Percentiles rank a stretch among this genome's conserved stretches.
phyloP scores from a whole-genome alignment of 2,329 filamentous ascomycete genomes.

The Periglandula ipomoeae region DNA sequence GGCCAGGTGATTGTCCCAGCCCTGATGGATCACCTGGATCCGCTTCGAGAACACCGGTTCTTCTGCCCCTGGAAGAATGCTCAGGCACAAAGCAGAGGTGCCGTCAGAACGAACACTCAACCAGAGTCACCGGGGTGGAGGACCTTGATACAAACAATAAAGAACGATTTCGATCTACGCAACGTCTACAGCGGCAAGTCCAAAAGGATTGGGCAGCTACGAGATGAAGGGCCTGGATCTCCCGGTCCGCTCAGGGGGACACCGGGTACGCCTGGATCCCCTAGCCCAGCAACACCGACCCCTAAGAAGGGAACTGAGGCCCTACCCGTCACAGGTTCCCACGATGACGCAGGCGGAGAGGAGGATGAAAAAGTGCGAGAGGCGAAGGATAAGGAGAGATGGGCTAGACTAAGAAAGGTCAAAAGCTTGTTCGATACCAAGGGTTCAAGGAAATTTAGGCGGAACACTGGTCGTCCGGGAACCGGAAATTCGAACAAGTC shows the following conservation, averaged over 20 bases:
- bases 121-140: constrained; percentile 44
- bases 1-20: constrained; percentile 47
- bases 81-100: constrained; percentile 42
- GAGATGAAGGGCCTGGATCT: neutral
- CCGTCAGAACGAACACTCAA: constrained; percentile 23
- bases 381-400: constrained; percentile 61
- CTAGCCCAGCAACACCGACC: constrained; percentile 10
- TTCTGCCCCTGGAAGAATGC: constrained; percentile 76
- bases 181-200: constrained; percentile 23
- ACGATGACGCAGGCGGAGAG: constrained; percentile 18
- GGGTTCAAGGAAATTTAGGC: constrained; percentile 42
- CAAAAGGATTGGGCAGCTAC: constrained; percentile 14
- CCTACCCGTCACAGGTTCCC: constrained; percentile 7
- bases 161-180: constrained; percentile 49
- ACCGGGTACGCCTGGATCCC: constrained; percentile 8
- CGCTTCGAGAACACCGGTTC: constrained; percentile 64
- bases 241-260: neutral
- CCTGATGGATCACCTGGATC: constrained; percentile 59
- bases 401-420: constrained; percentile 61
- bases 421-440: constrained; percentile 65
- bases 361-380: constrained; percentile 37
- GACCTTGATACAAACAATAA: constrained; percentile 42
- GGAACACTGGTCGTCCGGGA: constrained; percentile 32
- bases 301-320: constrained; percentile 1
- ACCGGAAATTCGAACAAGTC: constrained; percentile 23